Evolutionary conservation across 2,329 filamentous ascomycete species (phyloP), one percentile per base, ranked within the genome.

Genomic region (Triangularia setosa): DNA sequence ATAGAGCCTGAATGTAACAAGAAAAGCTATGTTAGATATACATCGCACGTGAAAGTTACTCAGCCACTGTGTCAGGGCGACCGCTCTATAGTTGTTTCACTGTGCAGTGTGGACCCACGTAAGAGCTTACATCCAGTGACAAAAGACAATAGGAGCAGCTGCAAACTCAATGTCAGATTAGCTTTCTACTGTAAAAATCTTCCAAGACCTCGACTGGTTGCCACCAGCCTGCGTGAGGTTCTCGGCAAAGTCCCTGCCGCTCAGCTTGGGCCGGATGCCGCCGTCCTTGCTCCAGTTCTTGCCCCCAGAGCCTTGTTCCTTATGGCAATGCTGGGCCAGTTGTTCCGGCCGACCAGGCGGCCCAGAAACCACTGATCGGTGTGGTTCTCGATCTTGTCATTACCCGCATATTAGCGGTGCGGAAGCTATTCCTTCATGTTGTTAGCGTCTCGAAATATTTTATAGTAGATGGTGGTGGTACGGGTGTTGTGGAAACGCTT

Each of bases 321-420:
- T 23, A 63, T 16, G 24, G 23, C 56, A 16, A 9, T 21, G 44
- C 18, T 60, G 14, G 62, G 62, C 61, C 61, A 63, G 18, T 44
- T 23, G 30, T 30, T 60, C 56, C 40, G 60, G 14, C 62, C 62
- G 12, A 63, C 56, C 8, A 63, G 57, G 8, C 27, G 21, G 57
- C 62, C 62, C 23, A 55, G 16, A 4, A 60, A 58, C 64, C 64
- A 65, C 1, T 27, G 24, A 8, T 58, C 57, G 7, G 33, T 52
- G 21, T 60, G 60, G 44, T 65, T 65, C 64, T 65, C 60, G 14
- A 61, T 21, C n/a, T 12, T 40, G n/a, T 63, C 64, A 16, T 65
- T 60, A 8, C 21, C 57, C 6, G 56, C 61, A 24, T n/a, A n/a
- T 60, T 63, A 52, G 64, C 64, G 12, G 60, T 27, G 16, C 64